Conservation (phyloP, 169 alveolate genomes). For the Plasmodium gonderi region DNA sequence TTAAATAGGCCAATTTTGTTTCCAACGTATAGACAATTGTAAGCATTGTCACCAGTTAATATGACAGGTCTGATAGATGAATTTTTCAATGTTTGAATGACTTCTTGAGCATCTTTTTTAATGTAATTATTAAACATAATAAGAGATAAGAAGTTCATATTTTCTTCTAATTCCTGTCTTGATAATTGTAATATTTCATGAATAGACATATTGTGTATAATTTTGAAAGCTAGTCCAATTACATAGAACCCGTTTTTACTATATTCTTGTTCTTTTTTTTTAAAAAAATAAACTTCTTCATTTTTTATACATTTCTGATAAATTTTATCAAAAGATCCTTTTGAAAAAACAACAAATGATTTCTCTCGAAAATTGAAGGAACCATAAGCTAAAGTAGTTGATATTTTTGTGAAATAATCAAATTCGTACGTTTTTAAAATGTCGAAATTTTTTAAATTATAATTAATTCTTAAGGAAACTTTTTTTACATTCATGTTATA, state of each 20-base stretch:
- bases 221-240: conserved; percentile 69
- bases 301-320: conserved; percentile 51
- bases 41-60: conserved; percentile 85
- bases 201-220: conserved; percentile 10
- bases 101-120: conserved; percentile 77
- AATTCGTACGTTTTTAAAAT: conserved; percentile 44
- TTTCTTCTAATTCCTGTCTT: conserved; percentile 77
- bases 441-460: conserved; percentile 17
- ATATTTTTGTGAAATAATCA: conserved; percentile 64
- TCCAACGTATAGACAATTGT: conserved; percentile 84
- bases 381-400: conserved; percentile 61
- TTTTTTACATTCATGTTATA: conserved; percentile 44
- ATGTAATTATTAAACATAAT: conserved; percentile 83
- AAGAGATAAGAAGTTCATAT: conserved; percentile 79
- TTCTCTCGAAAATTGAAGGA: conserved; percentile 41
- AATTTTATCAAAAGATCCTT: conserved; percentile 71
- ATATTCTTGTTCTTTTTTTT: conserved; percentile 74
- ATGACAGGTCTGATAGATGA: conserved; percentile 85
- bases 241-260: conserved; percentile 73
- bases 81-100: conserved; percentile 77
- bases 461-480: conserved; percentile 36
- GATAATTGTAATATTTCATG: conserved; percentile 23
- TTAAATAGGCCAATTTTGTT: conserved; percentile 79
- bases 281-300: conserved; percentile 30
- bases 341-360: conserved; percentile 48